These are phyloP conservation scores for Dalbergia oliveri DNA, from an alignment of 306 rosid species.

Conservation along the genomic window DNA sequence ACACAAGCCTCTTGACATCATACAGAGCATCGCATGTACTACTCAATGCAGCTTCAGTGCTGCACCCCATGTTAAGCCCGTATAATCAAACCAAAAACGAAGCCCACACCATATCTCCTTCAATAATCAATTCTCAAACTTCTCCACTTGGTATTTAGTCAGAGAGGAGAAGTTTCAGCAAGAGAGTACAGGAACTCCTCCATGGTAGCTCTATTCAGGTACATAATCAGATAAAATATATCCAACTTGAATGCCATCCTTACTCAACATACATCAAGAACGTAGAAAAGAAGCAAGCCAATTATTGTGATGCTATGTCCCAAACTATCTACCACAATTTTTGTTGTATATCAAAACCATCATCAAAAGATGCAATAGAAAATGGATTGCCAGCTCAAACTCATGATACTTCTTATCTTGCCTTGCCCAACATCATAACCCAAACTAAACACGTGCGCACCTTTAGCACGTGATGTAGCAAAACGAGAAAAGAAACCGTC, in stretches of 20 bases:
- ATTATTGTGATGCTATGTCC: not conserved
- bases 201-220: not conserved
- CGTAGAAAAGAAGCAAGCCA: not conserved
- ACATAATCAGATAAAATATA: constrained; percentile 12
- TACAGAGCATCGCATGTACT: not conserved
- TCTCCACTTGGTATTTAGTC: not conserved
- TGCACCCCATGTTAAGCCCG: constrained; percentile 23
- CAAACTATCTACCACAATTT: not conserved
- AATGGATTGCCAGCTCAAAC: constrained; percentile 2
- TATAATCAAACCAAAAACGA: constrained; percentile 19
- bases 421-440: not conserved
- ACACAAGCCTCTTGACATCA: constrained; percentile 1
- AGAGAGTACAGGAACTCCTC: not conserved
- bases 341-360: not conserved
- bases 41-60: not conserved
- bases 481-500: not conserved
- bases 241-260: not conserved
- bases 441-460: not conserved
- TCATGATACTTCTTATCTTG: not conserved
- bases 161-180: not conserved
- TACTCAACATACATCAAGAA: not conserved
- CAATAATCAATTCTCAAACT: constrained; percentile 2
- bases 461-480: not conserved
- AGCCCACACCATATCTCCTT: constrained; percentile 19
- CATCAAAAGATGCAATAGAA: not conserved